A percentile compares a stretch with the other conserved stretches of the same genome.
phyloP scores from a whole-genome alignment of 148 eudicot species.

The Nepenthes gracilis region DNA sequence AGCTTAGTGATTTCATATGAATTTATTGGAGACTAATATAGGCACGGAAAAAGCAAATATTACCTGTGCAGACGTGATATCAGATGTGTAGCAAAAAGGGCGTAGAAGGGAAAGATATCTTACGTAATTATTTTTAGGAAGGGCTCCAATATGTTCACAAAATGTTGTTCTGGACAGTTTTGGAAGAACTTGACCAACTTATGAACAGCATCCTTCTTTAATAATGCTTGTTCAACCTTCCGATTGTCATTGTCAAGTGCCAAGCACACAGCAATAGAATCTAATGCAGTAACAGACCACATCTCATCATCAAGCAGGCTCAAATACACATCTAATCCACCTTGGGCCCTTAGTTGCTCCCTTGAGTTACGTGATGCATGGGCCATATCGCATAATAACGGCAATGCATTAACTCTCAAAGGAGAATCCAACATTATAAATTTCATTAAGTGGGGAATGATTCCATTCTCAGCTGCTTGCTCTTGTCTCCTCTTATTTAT shows the following conservation, averaged over 20 bases:
- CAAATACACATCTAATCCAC: conserved; percentile 90
- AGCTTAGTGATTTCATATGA: no score
- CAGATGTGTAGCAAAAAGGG: no score
- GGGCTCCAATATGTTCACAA: conserved; percentile 93
- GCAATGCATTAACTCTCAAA: conserved; percentile 80
- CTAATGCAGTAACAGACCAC: conserved; percentile 96
- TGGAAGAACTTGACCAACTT: conserved; percentile 86
- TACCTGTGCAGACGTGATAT: no score
- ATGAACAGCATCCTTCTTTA: conserved; percentile 94
- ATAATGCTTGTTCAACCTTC: conserved; percentile 94
- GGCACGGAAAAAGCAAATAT: no score
- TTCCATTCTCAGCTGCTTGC: conserved; percentile 98
- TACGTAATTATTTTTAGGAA: conserved; percentile 97
- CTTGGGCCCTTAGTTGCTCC: conserved; percentile 93
- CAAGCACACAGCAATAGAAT: conserved; percentile 92
- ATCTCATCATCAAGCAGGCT: conserved; percentile 85
- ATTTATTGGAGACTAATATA: no score
- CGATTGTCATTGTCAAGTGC: conserved; percentile 93
- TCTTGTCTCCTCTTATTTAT: conserved; percentile 98
- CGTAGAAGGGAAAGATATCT: conserved; percentile 8
- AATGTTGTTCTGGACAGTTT: conserved; percentile 82
- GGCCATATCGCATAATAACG: conserved; percentile 96
- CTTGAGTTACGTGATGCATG: conserved; percentile 98
- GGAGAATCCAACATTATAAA: conserved; percentile 90
- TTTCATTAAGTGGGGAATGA: conserved; percentile 93